Conservation (phyloP, 2,329 filamentous ascomycete genomes). For the Nemania bipapillata region DNA sequence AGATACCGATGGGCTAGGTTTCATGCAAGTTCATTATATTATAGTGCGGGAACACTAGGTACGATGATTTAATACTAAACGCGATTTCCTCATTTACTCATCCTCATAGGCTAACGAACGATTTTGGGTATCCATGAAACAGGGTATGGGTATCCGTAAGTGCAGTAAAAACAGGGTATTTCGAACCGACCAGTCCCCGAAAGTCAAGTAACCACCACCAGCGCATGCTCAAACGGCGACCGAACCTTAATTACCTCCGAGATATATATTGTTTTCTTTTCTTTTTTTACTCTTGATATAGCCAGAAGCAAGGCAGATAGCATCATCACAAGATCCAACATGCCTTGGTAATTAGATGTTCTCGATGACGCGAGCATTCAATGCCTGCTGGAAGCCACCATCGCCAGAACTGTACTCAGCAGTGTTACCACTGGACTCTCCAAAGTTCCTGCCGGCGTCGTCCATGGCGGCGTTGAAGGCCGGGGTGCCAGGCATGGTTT, state of each 20-base stretch:
- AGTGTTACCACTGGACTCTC: slow-evolving; percentile 57
- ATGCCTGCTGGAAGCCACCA: slow-evolving; percentile 77
- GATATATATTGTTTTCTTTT: slow-evolving; percentile 4
- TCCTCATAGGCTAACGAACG: slow-evolving; percentile 42
- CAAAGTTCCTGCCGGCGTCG: slow-evolving; percentile 52
- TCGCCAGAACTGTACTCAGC: slow-evolving; percentile 66
- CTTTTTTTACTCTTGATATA: not conserved
- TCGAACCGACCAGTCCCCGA: slow-evolving; percentile 19
- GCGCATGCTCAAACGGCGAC: not conserved
- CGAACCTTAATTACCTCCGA: not conserved
- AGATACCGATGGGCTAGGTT: not conserved
- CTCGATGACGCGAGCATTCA: slow-evolving; percentile 85
- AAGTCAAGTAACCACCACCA: slow-evolving; percentile 14
- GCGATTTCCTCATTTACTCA: slow-evolving; percentile 10
- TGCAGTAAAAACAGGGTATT: slow-evolving; percentile 36
- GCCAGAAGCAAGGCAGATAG: not conserved
- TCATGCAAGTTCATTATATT: slow-evolving; percentile 26
- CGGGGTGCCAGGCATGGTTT: slow-evolving; percentile 63
- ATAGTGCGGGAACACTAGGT: slow-evolving; percentile 19
- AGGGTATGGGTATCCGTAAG: slow-evolving; percentile 45
- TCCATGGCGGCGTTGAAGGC: slow-evolving; percentile 60
- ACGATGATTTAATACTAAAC: not conserved
- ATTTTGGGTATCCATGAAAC: slow-evolving; percentile 49
- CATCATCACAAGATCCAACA: not conserved
- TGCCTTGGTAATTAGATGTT: slow-evolving; percentile 72